Evolutionary conservation across 257 asterid genomes (phyloP).

Genomic region (Gardenia jasminoides): DNA sequence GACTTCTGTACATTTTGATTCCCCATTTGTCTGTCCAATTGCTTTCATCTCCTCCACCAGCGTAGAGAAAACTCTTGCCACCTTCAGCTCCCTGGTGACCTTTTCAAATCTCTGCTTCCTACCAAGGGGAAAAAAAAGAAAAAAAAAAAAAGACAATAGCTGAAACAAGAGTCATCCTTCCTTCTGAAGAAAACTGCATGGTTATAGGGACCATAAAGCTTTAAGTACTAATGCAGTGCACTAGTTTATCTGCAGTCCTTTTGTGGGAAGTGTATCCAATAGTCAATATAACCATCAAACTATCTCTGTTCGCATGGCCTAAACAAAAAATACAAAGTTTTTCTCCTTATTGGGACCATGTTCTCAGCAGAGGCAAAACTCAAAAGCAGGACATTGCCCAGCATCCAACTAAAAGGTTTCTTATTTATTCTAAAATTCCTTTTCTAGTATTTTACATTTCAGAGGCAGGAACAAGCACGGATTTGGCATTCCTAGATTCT

Average conservation of each 20-base stretch:
- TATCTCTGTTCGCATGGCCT: neutral
- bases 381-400: neutral
- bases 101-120: conserved; percentile 89
- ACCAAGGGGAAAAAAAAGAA: neutral
- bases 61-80: conserved; percentile 66
- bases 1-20: conserved; percentile 53
- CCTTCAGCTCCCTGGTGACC: conserved; percentile 67
- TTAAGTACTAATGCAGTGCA: neutral
- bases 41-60: conserved; percentile 86
- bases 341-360: neutral
- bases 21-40: conserved; percentile 43
- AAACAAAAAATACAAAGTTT: neutral
- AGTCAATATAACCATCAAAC: neutral
- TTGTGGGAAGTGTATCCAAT: neutral
- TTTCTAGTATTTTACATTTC: no score
- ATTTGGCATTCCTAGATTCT: no score
- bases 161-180: neutral
- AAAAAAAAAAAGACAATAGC: neutral
- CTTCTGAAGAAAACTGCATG: neutral
- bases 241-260: neutral
- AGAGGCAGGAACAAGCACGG: no score
- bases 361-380: neutral
- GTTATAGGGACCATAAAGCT: neutral
- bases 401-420: neutral
- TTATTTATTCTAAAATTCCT: no score